Evolutionary conservation across 176 grass and related monocot genomes (phyloP).

Genomic region (Hordeum vulgare): DNA sequence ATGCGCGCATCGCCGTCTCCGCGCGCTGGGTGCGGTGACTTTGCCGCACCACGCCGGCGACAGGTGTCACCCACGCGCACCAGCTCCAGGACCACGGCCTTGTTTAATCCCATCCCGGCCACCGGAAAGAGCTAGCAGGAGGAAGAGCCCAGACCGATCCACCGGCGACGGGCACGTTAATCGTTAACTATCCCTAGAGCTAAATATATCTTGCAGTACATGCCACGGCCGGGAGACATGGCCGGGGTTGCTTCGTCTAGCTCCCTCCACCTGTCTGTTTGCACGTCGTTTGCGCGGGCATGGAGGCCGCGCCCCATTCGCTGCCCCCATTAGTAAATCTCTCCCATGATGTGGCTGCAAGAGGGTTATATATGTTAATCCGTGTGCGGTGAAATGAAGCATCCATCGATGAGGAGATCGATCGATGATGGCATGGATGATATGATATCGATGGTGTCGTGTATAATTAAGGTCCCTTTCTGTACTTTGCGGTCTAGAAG

Average conservation of each 20-base stretch:
- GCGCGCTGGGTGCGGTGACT: conserved; percentile 33
- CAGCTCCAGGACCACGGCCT: conserved; percentile 30
- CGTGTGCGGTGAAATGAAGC: conserved; percentile 39
- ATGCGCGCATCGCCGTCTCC: conserved; percentile 33
- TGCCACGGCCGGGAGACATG: conserved; percentile 4
- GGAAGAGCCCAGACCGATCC: conserved; percentile 6
- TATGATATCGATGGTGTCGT: not conserved
- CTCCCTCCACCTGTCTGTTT: not conserved
- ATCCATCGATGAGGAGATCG: not conserved
- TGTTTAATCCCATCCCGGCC: conserved; percentile 16
- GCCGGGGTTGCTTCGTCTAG: not conserved
- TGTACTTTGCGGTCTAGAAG: conserved; percentile 22
- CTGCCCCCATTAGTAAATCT: not conserved
- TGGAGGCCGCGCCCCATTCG: conserved; percentile 24
- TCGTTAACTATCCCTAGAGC: not conserved
- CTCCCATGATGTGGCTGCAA: not conserved
- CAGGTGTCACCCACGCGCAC: conserved; percentile 24
- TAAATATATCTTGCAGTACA: conserved; percentile 2
- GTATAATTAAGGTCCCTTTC: conserved; percentile 1
- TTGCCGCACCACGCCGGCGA: conserved; percentile 35
- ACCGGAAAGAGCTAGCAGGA: not conserved
- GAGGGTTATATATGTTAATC: conserved; percentile 16
- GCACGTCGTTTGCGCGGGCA: conserved; percentile 9
- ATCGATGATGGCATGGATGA: not conserved
- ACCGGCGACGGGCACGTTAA: not conserved